Evolutionary conservation across 768 basidiomycete genomes (phyloP).

Genomic region (Tubosaeta sp.): DNA sequence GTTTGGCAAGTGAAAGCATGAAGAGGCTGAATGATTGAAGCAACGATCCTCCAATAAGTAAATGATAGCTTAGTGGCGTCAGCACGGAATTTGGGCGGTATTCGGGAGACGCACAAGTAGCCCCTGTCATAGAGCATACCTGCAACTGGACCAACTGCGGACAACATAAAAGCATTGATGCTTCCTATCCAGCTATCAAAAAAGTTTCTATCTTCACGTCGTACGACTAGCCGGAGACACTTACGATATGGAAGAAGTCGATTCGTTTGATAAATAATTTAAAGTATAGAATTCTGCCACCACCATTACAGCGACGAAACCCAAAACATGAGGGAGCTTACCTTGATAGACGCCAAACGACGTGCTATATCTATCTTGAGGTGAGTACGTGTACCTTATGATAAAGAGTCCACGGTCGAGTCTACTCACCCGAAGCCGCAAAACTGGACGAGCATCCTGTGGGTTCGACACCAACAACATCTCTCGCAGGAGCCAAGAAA

Average conservation of each 20-base stretch:
- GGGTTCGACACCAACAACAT: background rate
- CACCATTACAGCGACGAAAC: background rate
- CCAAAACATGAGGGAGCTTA: background rate
- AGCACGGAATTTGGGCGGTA: background rate
- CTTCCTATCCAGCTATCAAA: conserved; percentile 43
- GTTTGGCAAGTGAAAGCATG: conserved; percentile 45
- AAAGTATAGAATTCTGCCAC: conserved; percentile 36
- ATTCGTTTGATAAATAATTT: conserved; percentile 31
- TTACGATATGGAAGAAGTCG: conserved; percentile 36
- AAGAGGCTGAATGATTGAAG: conserved; percentile 40
- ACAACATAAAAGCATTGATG: conserved; percentile 38
- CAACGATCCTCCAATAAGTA: conserved; percentile 43
- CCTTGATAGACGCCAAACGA: conserved; percentile 43
- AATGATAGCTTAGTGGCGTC: conserved; percentile 32
- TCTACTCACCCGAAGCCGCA: conserved; percentile 34
- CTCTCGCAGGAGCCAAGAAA: background rate
- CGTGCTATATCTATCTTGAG: conserved; percentile 26
- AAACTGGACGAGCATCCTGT: conserved; percentile 29
- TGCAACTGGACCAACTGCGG: conserved; percentile 36
- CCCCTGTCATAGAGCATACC: conserved; percentile 51
- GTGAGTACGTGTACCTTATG: background rate
- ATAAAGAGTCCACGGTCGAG: background rate
- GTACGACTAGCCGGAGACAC: conserved; percentile 5
- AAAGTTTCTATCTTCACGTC: background rate
- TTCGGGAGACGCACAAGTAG: conserved; percentile 36